Base-by-base conservation (phyloP, 129 eudicot genomes). In the Ambrosia artemisiifolia region DNA sequence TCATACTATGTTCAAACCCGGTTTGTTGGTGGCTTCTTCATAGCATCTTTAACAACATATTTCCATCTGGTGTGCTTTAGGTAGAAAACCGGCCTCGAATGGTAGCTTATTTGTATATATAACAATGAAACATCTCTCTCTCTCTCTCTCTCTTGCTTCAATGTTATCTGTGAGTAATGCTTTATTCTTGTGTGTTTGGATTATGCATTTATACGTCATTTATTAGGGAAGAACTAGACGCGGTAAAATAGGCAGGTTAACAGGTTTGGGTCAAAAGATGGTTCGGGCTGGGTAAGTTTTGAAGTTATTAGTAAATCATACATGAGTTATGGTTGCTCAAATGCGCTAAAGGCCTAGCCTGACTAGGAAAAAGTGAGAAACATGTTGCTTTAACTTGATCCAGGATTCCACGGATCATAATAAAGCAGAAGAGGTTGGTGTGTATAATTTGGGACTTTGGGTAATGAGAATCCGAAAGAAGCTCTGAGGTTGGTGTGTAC, bases 81-180 rank as follows among this genome's bases (percentile, higher is more conserved):
- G n/a, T n/a, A n/a, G n/a, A n/a, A n/a, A 62, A 18, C 34, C 20
- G 7, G 35, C 48, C 28, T 55, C n/a, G 2, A 50, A 36, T 19
- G 42, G 28, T n/a, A 69, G 16, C 57, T n/a, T 43, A 4, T 38
- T 64, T 65, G 79, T 74, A 74, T 40, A 74, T 74, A 74, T 1
- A 61, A 47, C 48, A 33, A 46, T 33, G 57, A 49, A 38, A 16
- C 30, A 14, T 34, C 32, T 60, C 14, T 8, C 14, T 50, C n/a
- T 68, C 9, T 30, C 11, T 34, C 32, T 60, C 14, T 8, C 14
- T 50, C n/a, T 68, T n/a, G 44, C 11, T 68, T 48, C 61, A 8
- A 10, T 63, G 32, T 8, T 8, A 50, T 16, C 14, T 18, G 28
- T 36, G 24, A 34, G 63, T 51, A 18, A n/a, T 13, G 9, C 49